A percentile compares a stretch with the other conserved stretches of the same genome.
These are phyloP conservation scores for Emmonsiellopsis sp. DNA, from an alignment of 2,329 filamentous ascomycete species.

Conservation along the genomic window DNA sequence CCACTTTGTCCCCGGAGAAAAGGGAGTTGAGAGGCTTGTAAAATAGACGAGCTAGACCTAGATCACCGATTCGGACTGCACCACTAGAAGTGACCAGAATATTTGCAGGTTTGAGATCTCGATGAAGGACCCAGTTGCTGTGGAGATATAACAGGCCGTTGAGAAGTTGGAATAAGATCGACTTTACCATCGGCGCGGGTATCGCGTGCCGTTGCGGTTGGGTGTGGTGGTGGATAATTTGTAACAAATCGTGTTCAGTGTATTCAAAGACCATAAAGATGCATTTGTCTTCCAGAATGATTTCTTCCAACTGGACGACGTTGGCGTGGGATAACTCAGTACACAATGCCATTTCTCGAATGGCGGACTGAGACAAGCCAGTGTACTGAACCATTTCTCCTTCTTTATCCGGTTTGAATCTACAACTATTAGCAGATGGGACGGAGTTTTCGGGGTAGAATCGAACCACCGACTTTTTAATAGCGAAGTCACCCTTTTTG, in stretches of 20 bases:
- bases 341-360: slow-evolving; percentile 95
- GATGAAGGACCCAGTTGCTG: slow-evolving; percentile 92
- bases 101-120: slow-evolving; percentile 94
- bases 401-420: slow-evolving; percentile 95
- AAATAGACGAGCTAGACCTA: slow-evolving; percentile 85
- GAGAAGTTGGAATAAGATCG: slow-evolving; percentile 89
- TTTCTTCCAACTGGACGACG: slow-evolving; percentile 84
- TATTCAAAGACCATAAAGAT: slow-evolving; percentile 99
- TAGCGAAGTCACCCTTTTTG: slow-evolving; percentile 77
- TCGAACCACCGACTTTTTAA: slow-evolving; percentile 68
- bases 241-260: slow-evolving; percentile 90
- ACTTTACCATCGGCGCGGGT: slow-evolving; percentile 78
- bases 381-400: slow-evolving; percentile 92
- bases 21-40: slow-evolving; percentile 87
- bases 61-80: slow-evolving; percentile 87
- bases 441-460: neutral
- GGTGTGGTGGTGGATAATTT: slow-evolving; percentile 97
- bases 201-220: slow-evolving; percentile 82
- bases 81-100: slow-evolving; percentile 94
- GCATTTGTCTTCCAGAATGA: slow-evolving; percentile 95
- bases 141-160: slow-evolving; percentile 94
- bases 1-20: slow-evolving; percentile 92
- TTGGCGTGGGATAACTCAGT: slow-evolving; percentile 84
- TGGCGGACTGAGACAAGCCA: slow-evolving; percentile 92
- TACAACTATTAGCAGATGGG: slow-evolving; percentile 18